Base-by-base conservation (phyloP, 2,329 filamentous ascomycete species). In the Xylariaceae sp. region DNA sequence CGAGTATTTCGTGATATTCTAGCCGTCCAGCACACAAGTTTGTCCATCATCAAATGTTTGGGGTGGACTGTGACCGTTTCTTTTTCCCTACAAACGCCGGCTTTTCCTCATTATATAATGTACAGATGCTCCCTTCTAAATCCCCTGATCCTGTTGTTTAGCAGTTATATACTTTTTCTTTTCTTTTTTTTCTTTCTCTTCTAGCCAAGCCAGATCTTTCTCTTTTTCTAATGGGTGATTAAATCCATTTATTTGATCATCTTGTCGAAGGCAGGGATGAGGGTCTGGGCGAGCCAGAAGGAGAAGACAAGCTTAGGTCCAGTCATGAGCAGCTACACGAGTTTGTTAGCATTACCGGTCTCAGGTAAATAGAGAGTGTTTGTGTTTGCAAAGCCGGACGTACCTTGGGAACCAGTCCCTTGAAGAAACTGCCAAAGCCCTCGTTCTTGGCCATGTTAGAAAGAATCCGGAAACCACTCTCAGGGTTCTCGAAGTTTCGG, bases 241-340 rank as follows among this genome's bases (percentile, higher is more conserved):
- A 8, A 47, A 45, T 7, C 48, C 37, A 8, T 10, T 45, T 69
- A 70, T 64, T 70, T 72, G 59, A 82, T 69, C 64, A 76, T 76
- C 59, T 68, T 73, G 68, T 86, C 90, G 75, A 97, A 97, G 45
- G 92, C 88, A 55, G 94, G 94, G 73, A 99, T 99, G 70, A 99
- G 81, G 35, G 94, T 97, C 82, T 99, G 94, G 59, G 94, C 94
- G 73, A 99, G 86, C 94, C 94, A 99, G 87, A 99, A 99, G 62
- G 92, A 97, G 82, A 99, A 99, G 64, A 97, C 94, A 62, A 99
- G 84, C 84, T 99, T 99, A 64, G 94, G 94, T 23, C 94, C 95
- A 13, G 94, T 99, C 94, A 99, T 99, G 71, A 99, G 83, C 65
- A 99, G 86, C 88, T 87, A 62, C 30, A 37, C 30, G 15, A 48